Evolutionary conservation across 2,329 filamentous ascomycete species (phyloP), one percentile per base, ranked within the genome.

Genomic region (Fusarium gaditjirri): DNA sequence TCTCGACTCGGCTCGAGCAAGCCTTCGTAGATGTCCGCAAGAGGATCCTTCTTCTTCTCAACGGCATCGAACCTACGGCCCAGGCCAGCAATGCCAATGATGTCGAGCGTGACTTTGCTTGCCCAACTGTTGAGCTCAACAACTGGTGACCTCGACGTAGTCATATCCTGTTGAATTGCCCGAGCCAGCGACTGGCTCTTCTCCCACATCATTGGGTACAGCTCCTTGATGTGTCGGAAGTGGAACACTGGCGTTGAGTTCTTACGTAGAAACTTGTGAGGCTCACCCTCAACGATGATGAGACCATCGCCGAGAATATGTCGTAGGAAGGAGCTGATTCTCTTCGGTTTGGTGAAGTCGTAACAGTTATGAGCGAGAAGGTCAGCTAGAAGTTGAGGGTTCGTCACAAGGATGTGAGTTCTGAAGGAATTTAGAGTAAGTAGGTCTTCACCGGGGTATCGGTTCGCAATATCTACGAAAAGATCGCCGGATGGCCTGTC

Each of bases 181-280:
- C 66, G 65, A 0, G 74, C 72, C 23, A 82, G 68, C 2, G 73
- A 61, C 21, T 76, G 72, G 0, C 78, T 78, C 62, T 92, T 93
- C 2, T 79, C 76, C 91, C 91, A 93, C 80, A 94, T 93, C 60
- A 90, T 84, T 0, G 90, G 90, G 67, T 93, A 93, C 3, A 94
- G 79, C 44, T 92, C 85, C 70, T 92, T 93, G 77, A 93, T 87
- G 69, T 92, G 90, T 7, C 91, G 86, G 74, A 90, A 92, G 46
- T 86, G 84, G 76, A 94, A 94, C 0, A 91, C 90, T 2, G 91
- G 91, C 77, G 87, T 87, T 14, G 92, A 85, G 54, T 90, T 88
- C 78, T 91, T 93, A n/a, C 91, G 85, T 74, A 90, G 84, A 73
- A 89, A 86, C 81, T 91, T 93, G 78, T 94, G 92, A 68, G 91